These are phyloP conservation scores for Cercospora berteroae DNA, from an alignment of 2,329 filamentous ascomycete species.

Conservation along the genomic window DNA sequence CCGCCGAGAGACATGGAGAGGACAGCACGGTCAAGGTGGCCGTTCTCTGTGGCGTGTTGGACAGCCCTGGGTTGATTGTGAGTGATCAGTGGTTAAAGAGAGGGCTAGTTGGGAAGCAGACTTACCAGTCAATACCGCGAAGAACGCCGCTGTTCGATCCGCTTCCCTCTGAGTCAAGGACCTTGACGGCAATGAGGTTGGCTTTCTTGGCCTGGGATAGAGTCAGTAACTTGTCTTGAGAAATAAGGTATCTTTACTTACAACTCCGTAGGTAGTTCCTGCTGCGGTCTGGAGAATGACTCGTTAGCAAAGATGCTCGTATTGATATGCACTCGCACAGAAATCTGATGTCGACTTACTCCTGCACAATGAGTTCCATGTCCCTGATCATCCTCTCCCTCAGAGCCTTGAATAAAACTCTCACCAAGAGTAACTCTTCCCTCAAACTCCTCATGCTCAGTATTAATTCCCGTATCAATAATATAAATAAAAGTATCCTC, in stretches of 20 bases:
- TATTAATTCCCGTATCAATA: slow-evolving; percentile 30
- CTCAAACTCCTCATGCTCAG: slow-evolving; percentile 37
- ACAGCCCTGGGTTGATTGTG: slow-evolving; percentile 31
- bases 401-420: slow-evolving; percentile 34
- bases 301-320: not conserved
- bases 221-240: not conserved
- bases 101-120: not conserved
- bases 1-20: slow-evolving; percentile 45
- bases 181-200: slow-evolving; percentile 52
- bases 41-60: slow-evolving; percentile 62
- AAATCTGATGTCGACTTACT: not conserved
- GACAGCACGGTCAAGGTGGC: slow-evolving; percentile 65
- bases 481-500: slow-evolving; percentile 31
- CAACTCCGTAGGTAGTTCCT: slow-evolving; percentile 61
- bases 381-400: slow-evolving; percentile 52
- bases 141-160: slow-evolving; percentile 49
- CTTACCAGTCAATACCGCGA: slow-evolving; percentile 46
- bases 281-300: slow-evolving; percentile 56
- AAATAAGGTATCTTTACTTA: not conserved
- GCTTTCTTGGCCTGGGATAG: slow-evolving; percentile 39
- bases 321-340: not conserved
- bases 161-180: slow-evolving; percentile 45
- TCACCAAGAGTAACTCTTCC: slow-evolving; percentile 34
- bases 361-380: slow-evolving; percentile 79
- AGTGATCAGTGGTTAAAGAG: not conserved